Evolutionary conservation across 768 basidiomycete species (phyloP).

Genomic region (Podaxis sp.): DNA sequence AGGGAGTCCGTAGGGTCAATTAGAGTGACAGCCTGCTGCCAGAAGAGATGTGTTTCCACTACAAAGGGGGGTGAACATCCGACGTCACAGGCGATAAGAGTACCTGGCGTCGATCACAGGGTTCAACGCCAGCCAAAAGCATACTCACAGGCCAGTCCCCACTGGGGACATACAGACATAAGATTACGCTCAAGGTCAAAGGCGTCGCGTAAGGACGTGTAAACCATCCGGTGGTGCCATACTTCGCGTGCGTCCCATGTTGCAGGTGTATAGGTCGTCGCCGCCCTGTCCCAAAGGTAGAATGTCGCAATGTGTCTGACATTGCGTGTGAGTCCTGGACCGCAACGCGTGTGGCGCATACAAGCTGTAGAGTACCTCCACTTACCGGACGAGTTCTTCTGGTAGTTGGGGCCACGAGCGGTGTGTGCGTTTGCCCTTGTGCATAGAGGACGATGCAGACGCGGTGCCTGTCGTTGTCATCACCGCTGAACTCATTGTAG

Average conservation of each 20-base stretch:
- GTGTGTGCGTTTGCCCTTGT: slow-evolving; percentile 58
- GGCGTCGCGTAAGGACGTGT: slow-evolving; percentile 61
- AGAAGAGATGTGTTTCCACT: slow-evolving; percentile 74
- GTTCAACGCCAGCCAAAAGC: neutral
- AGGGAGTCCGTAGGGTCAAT: slow-evolving; percentile 64
- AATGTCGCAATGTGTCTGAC: slow-evolving; percentile 57
- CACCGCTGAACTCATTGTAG: slow-evolving; percentile 25
- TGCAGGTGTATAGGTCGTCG: slow-evolving; percentile 45
- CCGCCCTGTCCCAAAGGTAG: slow-evolving; percentile 51
- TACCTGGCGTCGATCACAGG: too few relatives aligned
- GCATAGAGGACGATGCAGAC: slow-evolving; percentile 25
- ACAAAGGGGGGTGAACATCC: slow-evolving; percentile 5
- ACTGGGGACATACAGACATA: slow-evolving; percentile 62
- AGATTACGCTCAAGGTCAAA: slow-evolving; percentile 54
- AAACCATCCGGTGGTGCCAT: slow-evolving; percentile 66
- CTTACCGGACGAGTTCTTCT: slow-evolving; percentile 59
- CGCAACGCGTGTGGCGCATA: slow-evolving; percentile 35
- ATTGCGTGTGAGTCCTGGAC: slow-evolving; percentile 23
- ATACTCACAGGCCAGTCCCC: slow-evolving; percentile 59
- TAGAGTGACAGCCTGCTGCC: slow-evolving; percentile 60
- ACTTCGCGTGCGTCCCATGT: slow-evolving; percentile 47
- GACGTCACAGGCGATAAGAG: too few relatives aligned
- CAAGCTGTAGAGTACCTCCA: slow-evolving; percentile 15
- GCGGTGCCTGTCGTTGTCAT: slow-evolving; percentile 21
- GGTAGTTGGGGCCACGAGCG: slow-evolving; percentile 65